Evolutionary conservation across 257 asterid genomes (phyloP), one percentile per base, ranked within the genome.

Genomic region (Fraxinus pennsylvanica): DNA sequence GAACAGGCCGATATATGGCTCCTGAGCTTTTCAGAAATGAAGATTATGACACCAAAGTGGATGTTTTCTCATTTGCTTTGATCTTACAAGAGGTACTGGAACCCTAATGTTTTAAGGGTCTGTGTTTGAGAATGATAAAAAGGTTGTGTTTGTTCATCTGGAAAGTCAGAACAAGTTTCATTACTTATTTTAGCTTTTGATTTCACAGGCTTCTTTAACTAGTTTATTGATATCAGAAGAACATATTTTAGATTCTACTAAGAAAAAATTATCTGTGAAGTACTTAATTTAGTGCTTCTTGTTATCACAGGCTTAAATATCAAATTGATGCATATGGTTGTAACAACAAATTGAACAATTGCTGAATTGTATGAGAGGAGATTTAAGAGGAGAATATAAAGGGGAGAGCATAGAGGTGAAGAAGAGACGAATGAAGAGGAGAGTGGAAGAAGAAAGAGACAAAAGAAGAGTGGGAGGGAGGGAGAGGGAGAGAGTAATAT

Each of bases 11-110:
- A 68, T 96, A 96, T 82, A 82, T 91, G 83, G 98, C 99, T 85
- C 97, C 99, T 0, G 99, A 96, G 87, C 92, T 93, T 74, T 90
- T 84, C 88, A 92, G 79, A 82, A 86, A 92, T 71, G 94, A 96
- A 83, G 99, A 88, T 81, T 96, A 96, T 43, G 98, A 92, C 81
- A 93, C 98, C 13, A 93, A 93, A 90, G 99, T 93, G 75, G 99
- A 96, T 78, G 97, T 96, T 71, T 96, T 93, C 90, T 93, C 99
- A 72, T 96, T 93, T 87, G 97, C 94, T 65, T 82, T 96, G 66
- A 96, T 96, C 75, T 84, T 96, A 81, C 99, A 96, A 85, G 97
- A 96, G 99, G 99, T 92, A 84, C 78, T 57, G 73, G 65, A 36
- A 22, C 33, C 22, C 33, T 75, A 47, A 39, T 6, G 52, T 15